Base-by-base conservation (phyloP, 2,329 filamentous ascomycete species). In the Aschersonia sp. region DNA sequence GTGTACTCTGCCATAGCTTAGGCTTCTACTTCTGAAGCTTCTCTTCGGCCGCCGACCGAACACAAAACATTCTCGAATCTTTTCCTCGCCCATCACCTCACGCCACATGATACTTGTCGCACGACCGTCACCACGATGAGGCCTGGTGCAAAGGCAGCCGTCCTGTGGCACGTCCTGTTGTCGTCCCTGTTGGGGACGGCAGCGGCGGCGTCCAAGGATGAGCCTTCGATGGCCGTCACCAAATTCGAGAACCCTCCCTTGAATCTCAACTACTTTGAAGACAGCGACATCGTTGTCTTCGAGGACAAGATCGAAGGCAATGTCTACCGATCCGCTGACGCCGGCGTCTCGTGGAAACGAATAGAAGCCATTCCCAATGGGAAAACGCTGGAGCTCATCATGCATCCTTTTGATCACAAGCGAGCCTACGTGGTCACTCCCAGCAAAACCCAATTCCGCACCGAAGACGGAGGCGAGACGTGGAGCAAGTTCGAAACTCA, bases 201-300 rank as follows among this genome's bases (percentile, higher is more conserved):
- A 54, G 62, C 60, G 54, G 56, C 68, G 53, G 68, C 22, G 22
- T 22, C 79, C 48, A 83, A 82, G 62, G 75, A 81, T 58, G 70
- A 72, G 45, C 89, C 89, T 30, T 72, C 72, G 48, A 73, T 95
- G 57, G 71, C 74, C 52, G 68, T 72, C 50, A 84, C 70, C 47
- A 65, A 74, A 44, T 85, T 96, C 66, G 70, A 83, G 43, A 71
- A 80, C 57, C 65, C 72, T 47, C 85, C 87, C 1, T 61, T 68
- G 47, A 80, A 81, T 60, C 69, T 96, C 54, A 84, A 85, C 67
- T 98, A 95, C 67, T 97, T 98, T 60, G 83, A 92, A 59, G 86
- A 90, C 63, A 89, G 86, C 54, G 83, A 95, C 62, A 78, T 84
- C 46, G 72, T 94, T 50, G 66, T 97, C 43, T 81, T 87, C 60